phyloP scores from a whole-genome alignment of 2,329 filamentous ascomycete species.

The Ascochyta lentis region DNA sequence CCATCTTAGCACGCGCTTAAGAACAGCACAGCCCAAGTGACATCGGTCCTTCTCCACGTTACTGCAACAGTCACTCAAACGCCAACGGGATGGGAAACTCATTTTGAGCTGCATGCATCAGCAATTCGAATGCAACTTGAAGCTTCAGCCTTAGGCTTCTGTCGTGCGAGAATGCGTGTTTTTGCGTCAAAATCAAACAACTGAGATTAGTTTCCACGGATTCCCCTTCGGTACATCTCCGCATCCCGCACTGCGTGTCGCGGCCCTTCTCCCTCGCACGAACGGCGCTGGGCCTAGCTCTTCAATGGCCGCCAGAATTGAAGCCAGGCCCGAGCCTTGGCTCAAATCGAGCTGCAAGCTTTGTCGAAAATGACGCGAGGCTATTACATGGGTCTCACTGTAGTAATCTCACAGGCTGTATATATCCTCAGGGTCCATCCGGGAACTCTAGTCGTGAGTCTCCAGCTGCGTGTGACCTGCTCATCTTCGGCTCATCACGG shows the following conservation, averaged over 20 bases:
- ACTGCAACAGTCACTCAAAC: background rate
- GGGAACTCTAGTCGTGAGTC: constrained; percentile 3
- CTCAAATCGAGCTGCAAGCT: constrained; percentile 5
- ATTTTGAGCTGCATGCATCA: background rate
- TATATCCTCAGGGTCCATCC: constrained; percentile 10
- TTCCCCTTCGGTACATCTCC: constrained; percentile 3
- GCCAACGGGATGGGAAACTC: background rate
- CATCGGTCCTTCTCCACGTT: constrained; percentile 6
- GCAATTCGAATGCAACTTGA: background rate
- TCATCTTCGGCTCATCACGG: background rate
- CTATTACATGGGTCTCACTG: constrained; percentile 3
- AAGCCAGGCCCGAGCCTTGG: constrained; percentile 4
- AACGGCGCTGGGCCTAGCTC: constrained; percentile 14
- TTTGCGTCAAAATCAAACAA: background rate
- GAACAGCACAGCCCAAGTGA: background rate
- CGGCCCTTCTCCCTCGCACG: constrained; percentile 8
- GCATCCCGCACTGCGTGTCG: constrained; percentile 8
- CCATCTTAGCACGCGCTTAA: constrained; percentile 4
- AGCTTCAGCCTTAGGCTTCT: background rate
- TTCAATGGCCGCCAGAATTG: background rate
- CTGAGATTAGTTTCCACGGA: background rate
- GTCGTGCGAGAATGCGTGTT: background rate
- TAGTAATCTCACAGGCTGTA: constrained; percentile 12
- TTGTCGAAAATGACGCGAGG: constrained; percentile 10
- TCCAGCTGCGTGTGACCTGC: background rate